Evolutionary conservation across 495 filamentous ascomycete species (phyloP), one percentile per base, ranked within the genome.

Genomic region (Haplographium delicatum): DNA sequence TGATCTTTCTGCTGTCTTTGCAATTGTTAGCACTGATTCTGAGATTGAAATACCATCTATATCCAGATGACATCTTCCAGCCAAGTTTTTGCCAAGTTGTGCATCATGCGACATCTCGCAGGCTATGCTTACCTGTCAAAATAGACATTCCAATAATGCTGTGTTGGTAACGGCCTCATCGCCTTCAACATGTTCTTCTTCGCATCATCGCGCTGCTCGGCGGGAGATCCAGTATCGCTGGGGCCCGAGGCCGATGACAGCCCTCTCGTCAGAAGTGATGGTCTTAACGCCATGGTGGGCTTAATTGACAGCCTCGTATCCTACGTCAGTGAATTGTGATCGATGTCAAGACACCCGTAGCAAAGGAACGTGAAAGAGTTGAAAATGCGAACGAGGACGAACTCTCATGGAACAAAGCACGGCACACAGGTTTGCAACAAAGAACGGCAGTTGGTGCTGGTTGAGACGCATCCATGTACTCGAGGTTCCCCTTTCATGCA

Each of bases 91-190:
- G 15, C 19, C 3, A 30, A 43, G 8, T 11, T 31, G 10, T n/a
- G 31, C 15, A 9, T 45, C 5, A 30, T 22, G 24, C 2, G 19
- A 15, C 9, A 31, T 5, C 31, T 8, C 23, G 13, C 18, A 38
- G 18, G 15, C 2, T 28, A 18, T 18, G 44, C 63, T 57, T 60
- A 73, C 66, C 73, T 65, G 59, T 80, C 76, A 59, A 80, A 79
- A 62, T 73, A 80, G 38, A 80, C 74, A 59, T 77, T 73, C 76
- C 75, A 79, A 64, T 79, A 78, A 63, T 80, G 76, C 63, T 80
- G 76, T 5, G 75, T 80, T 20, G 76, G 76, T 54, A 80, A 63
- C 33, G 76, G 70, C 31, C 76, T 72, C 76, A 80, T 80, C 2
- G 75, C 65, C 64, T 78, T 78, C 58, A 79, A 65, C 57, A 80